Evolutionary conservation across 805 yeast genomes (phyloP), one percentile per base, ranked within the genome.

Genomic region (Hanseniaspora jakobsenii): DNA sequence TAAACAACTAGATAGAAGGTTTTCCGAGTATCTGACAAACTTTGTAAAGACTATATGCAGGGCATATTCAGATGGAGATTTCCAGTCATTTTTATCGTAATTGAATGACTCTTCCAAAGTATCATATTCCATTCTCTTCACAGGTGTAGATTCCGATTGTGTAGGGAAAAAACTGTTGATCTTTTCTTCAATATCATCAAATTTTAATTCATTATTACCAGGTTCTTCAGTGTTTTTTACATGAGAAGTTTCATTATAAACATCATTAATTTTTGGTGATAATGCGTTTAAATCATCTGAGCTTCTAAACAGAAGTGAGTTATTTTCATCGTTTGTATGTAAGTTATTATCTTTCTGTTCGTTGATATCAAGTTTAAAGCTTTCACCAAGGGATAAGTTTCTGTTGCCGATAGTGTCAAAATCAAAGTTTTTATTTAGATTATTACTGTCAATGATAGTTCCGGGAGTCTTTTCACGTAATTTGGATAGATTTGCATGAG

Each of bases 41-140:
- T 89, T 94, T 2, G 97, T 85, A 59, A 93, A 93, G 32, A 93
- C 70, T 21, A 93, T 86, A 60, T 93, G 96, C 44, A 93, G 66
- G 0, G 97, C 91, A 58, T 91, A 91, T 55, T 87, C 96, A 0
- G 89, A 79, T 0, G 87, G 83, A 22, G 80, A 70, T 55, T 80
- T 77, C 57, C 72, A 66, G n/a, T n/a, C n/a, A n/a, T n/a, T n/a
- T n/a, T n/a, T n/a, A n/a, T n/a, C n/a, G n/a, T n/a, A n/a, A n/a
- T n/a, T n/a, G n/a, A n/a, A n/a, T n/a, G n/a, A n/a, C n/a, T n/a
- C n/a, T n/a, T n/a, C n/a, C n/a, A n/a, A n/a, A n/a, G n/a, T n/a
- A n/a, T n/a, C n/a, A n/a, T n/a, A n/a, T n/a, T n/a, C n/a, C n/a
- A n/a, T n/a, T n/a, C n/a, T n/a, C n/a, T n/a, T n/a, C n/a, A n/a